Conservation (phyloP, 352 stramenopile genomes). For the Pythium aquatile region DNA sequence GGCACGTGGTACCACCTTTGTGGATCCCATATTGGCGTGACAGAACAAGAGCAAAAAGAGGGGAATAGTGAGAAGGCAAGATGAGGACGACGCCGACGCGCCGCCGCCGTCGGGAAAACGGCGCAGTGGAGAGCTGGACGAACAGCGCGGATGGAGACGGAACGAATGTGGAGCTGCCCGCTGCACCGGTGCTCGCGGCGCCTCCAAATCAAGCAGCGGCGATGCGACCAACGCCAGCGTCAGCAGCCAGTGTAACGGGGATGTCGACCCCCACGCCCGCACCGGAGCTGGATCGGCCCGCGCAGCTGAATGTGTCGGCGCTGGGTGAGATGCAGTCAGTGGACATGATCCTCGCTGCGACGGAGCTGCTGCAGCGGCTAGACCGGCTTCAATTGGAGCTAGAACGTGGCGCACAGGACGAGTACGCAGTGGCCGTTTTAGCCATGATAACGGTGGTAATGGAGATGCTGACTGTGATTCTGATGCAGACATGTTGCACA, state of each 20-base stretch:
- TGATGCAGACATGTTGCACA: conserved; percentile 18
- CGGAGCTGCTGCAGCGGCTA: conserved; percentile 19
- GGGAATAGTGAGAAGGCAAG: too few relatives aligned
- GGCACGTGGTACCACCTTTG: neutral
- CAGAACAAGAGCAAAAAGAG: neutral
- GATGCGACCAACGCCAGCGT: neutral
- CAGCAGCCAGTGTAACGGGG: neutral
- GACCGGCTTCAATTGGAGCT: conserved; percentile 20
- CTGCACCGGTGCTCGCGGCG: conserved; percentile 1
- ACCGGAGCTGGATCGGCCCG: conserved; percentile 1
- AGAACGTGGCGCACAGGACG: neutral
- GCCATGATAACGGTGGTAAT: neutral
- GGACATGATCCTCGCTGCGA: conserved; percentile 18
- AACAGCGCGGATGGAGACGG: conserved; percentile 3
- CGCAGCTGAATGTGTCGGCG: neutral
- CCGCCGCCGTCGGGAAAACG: conserved; percentile 21
- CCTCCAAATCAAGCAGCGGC: conserved; percentile 1
- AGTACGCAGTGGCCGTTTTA: neutral
- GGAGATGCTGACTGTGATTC: neutral
- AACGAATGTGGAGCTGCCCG: neutral
- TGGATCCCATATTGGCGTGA: neutral
- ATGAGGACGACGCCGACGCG: conserved; percentile 21
- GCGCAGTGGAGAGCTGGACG: conserved; percentile 15
- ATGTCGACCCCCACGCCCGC: neutral
- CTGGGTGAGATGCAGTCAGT: conserved; percentile 17